Percentiles rank a stretch among this genome's conserved stretches.
Evolutionary conservation across 306 rosid species (phyloP).

Genomic region (Biancaea sappan): DNA sequence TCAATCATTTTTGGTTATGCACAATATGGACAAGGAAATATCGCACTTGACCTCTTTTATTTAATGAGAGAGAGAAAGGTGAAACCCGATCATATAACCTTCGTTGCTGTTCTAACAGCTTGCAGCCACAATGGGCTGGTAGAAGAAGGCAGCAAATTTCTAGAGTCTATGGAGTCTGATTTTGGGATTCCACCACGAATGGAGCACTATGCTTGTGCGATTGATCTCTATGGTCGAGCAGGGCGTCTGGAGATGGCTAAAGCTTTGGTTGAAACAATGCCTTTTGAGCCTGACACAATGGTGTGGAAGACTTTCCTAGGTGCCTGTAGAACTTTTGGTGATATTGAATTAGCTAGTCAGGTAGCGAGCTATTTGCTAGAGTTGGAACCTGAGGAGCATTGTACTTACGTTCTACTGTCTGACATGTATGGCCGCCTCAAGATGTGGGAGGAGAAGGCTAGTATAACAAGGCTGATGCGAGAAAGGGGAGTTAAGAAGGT

Average conservation of each 20-base stretch:
- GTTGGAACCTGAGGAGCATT: constrained; percentile 82
- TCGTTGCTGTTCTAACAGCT: constrained; percentile 82
- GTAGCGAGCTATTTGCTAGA: constrained; percentile 63
- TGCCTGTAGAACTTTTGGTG: constrained; percentile 74
- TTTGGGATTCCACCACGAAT: constrained; percentile 58
- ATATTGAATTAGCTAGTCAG: constrained; percentile 71
- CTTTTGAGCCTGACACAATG: constrained; percentile 69
- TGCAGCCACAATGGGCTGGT: constrained; percentile 84
- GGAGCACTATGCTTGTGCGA: constrained; percentile 90
- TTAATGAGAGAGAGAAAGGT: constrained; percentile 64
- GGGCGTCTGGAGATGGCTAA: constrained; percentile 66
- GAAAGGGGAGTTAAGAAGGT: constrained; percentile 77
- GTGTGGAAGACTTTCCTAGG: constrained; percentile 77
- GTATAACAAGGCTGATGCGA: constrained; percentile 71
- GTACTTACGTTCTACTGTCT: constrained; percentile 72
- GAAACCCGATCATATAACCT: constrained; percentile 81
- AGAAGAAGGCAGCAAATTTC: constrained; percentile 61
- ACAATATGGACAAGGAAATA: constrained; percentile 74
- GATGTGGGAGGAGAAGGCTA: constrained; percentile 75
- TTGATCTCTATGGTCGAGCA: constrained; percentile 74
- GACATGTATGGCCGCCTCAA: constrained; percentile 67
- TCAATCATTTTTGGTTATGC: constrained; percentile 86
- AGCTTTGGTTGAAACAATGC: constrained; percentile 68
- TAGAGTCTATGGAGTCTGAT: constrained; percentile 57
- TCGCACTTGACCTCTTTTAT: constrained; percentile 66